Conservation (phyloP, 2,329 filamentous ascomycete species). For the Arthrobotrys sphaeroides region DNA sequence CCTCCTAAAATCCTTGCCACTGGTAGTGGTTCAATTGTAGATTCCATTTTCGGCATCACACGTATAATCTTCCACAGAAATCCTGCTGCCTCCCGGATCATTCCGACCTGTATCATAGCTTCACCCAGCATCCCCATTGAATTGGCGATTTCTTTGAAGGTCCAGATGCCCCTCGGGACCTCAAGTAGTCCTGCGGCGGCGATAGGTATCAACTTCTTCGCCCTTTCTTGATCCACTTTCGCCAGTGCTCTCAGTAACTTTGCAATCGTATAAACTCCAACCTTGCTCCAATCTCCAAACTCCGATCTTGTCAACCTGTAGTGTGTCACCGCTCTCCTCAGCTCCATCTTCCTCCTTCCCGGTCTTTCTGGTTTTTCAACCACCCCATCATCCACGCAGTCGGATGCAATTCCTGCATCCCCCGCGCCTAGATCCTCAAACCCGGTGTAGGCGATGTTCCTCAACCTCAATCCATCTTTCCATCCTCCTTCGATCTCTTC, state of each 20-base stretch:
- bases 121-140: slow-evolving; percentile 18
- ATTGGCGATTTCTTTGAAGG: not conserved
- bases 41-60: not conserved
- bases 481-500: slow-evolving; percentile 8
- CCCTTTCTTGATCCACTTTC: slow-evolving; percentile 19
- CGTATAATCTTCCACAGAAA: slow-evolving; percentile 4
- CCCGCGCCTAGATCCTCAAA: slow-evolving; percentile 13
- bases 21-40: not conserved
- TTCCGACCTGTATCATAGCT: slow-evolving; percentile 30
- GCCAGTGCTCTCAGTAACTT: slow-evolving; percentile 31
- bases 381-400: slow-evolving; percentile 25
- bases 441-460: slow-evolving; percentile 20
- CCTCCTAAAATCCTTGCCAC: not conserved
- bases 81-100: not conserved
- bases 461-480: slow-evolving; percentile 29
- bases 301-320: slow-evolving; percentile 5
- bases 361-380: not conserved
- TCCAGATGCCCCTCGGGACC: not conserved
- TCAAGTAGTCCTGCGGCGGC: not conserved
- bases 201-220: not conserved
- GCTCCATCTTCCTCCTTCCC: slow-evolving; percentile 27
- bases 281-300: slow-evolving; percentile 18
- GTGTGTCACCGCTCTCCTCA: slow-evolving; percentile 25
- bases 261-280: slow-evolving; percentile 17
- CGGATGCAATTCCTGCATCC: slow-evolving; percentile 5